These are phyloP conservation scores for Gryganskiella cystojenkinii DNA, from an alignment of 192 early-diverging fungal species.

Conservation along the genomic window DNA sequence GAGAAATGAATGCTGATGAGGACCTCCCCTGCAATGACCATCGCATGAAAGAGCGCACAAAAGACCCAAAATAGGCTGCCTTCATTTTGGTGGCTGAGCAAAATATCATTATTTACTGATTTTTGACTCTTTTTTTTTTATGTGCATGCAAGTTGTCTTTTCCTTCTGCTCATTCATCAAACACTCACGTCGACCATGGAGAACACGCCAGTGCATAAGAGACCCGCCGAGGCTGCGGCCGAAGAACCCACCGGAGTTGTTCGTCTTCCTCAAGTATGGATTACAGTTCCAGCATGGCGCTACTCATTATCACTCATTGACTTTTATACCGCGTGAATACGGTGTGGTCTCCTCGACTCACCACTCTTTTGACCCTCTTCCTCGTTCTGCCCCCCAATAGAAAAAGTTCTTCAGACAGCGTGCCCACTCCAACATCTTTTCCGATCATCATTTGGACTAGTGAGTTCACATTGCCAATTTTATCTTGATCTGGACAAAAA, in stretches of 20 bases:
- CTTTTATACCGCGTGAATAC: neutral
- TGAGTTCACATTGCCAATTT: too few species aligned
- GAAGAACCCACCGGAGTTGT: conserved; percentile 25
- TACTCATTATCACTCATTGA: neutral
- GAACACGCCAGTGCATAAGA: conserved; percentile 24
- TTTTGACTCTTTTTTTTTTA: conserved; percentile 2
- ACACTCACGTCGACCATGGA: conserved; percentile 19
- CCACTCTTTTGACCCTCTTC: neutral
- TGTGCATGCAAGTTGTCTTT: neutral
- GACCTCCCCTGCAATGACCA: too few species aligned
- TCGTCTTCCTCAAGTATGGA: conserved; percentile 37
- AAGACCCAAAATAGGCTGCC: too few species aligned
- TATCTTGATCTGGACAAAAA: neutral
- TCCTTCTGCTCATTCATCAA: neutral
- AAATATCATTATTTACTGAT: too few species aligned
- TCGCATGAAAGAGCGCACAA: too few species aligned
- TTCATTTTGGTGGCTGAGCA: too few species aligned
- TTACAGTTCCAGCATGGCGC: neutral
- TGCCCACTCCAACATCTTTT: conserved; percentile 98
- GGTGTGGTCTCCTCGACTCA: too few species aligned
- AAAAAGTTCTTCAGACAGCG: conserved; percentile 89
- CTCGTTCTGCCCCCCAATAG: conserved; percentile 44
- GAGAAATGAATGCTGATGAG: too few species aligned
- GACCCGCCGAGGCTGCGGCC: conserved; percentile 18
- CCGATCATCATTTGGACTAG: conserved; percentile 94